Evolutionary conservation across 148 eudicot species (phyloP), one percentile per base, ranked within the genome.

Genomic region (Rhododendron molle): DNA sequence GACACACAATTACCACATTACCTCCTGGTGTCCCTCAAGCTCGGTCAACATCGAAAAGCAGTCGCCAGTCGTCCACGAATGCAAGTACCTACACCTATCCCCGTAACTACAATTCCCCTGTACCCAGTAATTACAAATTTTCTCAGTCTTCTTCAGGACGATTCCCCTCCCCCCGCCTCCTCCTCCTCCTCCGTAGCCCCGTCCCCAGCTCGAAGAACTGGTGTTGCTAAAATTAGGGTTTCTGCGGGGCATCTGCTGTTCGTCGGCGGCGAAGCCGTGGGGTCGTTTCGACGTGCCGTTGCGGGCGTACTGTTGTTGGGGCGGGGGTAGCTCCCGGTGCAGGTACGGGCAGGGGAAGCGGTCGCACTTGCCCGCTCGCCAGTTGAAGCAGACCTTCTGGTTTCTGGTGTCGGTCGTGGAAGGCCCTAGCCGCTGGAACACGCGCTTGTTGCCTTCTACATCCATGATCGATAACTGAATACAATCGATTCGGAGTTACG

Each of bases 21-120:
- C 99, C 98, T 95, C 92, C 72, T 92, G 94, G 85, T 97, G 99
- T 3, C 98, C 98, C n/a, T 95, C 96, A 36, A 97, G 98, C 43
- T 93, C 91, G 0, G 98, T 90, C 90, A 97, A 87, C 69, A 95
- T 81, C 1, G 94, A 85, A 83, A 97, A 93, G 34, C 92, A 89
- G 78, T 90, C 95, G 7, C 98, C 96, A 1, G 94, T 90, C 23
- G 85, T 88, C 99, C 99, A 97, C 54, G 95, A 84, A 90, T 97
- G 99, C 92, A 95, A 91, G 77, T 21, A 94, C 88, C 86, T 92
- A 88, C 99, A 97, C 12, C 80, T 88, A 38, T 97, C 98, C 26
- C 98, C 99, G 81, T 74, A 93, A 40, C 40, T 83, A 92, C 99
- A 97, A 84, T 52, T 92, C 78, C 98, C 98, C 82, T 97, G 93